Conservation (phyloP, 2,329 filamentous ascomycete species). For the Orbilia ellipsospora region DNA sequence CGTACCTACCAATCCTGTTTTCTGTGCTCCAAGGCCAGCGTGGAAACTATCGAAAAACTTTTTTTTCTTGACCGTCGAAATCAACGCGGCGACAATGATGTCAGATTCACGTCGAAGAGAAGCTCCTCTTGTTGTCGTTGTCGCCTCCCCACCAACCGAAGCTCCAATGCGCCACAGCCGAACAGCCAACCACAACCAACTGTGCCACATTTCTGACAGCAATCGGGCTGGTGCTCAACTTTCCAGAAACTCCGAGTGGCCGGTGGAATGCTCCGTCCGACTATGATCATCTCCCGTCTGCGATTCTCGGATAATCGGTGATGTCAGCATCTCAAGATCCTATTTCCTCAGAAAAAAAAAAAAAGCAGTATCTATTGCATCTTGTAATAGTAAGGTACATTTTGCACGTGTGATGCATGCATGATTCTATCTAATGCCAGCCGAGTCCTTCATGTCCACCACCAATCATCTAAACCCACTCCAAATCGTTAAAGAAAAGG, state of each 20-base stretch:
- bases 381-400: conserved; percentile 8
- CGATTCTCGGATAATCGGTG: conserved; percentile 11
- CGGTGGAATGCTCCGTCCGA: conserved; percentile 30
- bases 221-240: conserved; percentile 14
- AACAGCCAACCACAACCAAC: not conserved
- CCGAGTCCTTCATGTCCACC: not conserved
- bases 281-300: conserved; percentile 13
- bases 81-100: conserved; percentile 37
- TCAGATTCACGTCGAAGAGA: conserved; percentile 42
- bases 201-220: conserved; percentile 18
- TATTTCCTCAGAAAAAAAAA: not conserved
- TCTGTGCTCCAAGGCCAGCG: conserved; percentile 17
- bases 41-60: conserved; percentile 11
- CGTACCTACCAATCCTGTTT: conserved; percentile 5
- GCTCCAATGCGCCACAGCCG: conserved; percentile 9
- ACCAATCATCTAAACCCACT: no score
- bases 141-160: conserved; percentile 22
- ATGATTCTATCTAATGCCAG: conserved; percentile 36
- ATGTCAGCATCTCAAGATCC: conserved; percentile 34
- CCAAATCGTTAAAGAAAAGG: not conserved
- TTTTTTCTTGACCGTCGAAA: conserved; percentile 16
- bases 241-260: conserved; percentile 18
- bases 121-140: conserved; percentile 4
- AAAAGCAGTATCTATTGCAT: conserved; percentile 18
- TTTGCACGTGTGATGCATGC: not conserved